Evolutionary conservation across 176 grass and related monocot genomes (phyloP), one percentile per base, ranked within the genome.

Genomic region (Guadua angustifolia): DNA sequence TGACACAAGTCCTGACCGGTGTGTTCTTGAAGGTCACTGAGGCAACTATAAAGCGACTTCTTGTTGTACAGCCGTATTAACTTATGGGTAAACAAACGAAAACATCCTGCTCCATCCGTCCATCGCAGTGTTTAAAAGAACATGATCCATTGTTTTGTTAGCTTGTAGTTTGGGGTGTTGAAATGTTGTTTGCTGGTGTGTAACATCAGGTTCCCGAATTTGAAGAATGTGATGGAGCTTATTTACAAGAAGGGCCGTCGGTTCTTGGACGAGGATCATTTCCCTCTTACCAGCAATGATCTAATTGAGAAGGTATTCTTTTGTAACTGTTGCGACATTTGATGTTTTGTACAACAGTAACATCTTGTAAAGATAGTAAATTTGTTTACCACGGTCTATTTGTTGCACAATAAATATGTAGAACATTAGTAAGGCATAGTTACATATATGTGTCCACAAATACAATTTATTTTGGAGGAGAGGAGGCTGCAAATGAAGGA

Each of bases 231-330:
- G 21, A 94, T 88, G 75, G 97, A 94, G n/a, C 89, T 99, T 14
- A 5, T 94, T 67, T 99, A 94, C 85, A 95, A 92, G 71, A 95
- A 95, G 69, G 91, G 96, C 9, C 83, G 88, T 8, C 93, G 96
- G 38, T 90, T 26, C 64, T 51, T 92, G 0, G 87, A 89, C 42
- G 96, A 89, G 67, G 89, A 99, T 68, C 86, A 69, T 78, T 76
- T 92, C 79, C 97, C 93, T 82, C 97, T 99, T 53, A 99, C 93
- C 17, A 90, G 86, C 75, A 99, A 99, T 66, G 89, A 99, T 85
- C 87, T 94, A 5, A 83, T 99, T 65, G 97, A 96, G 88, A 89
- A 99, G 91, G 97, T 96, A 91, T n/a, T 5, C 0, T 80, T 78
- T 6, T 9, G 2, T 46, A 5, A 29, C 29, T 1, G 29, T 29